Conservation (phyloP, 225 moss, liverwort and hornwort genomes). For the Ulota crispa region DNA sequence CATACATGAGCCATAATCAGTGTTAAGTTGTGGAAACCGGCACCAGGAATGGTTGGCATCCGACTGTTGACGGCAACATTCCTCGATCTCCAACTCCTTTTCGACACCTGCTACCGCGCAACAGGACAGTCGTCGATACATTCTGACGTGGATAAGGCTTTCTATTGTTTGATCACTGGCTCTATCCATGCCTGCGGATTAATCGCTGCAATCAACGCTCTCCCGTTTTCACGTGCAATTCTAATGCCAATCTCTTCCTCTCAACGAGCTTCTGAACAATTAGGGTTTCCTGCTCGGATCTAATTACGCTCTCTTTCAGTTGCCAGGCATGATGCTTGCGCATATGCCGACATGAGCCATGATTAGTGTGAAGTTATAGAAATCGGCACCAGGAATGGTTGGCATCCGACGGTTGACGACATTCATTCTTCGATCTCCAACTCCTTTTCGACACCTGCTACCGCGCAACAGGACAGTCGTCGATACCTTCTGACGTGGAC, state of each 20-base stretch:
- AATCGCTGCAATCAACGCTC: background rate
- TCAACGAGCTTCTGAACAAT: background rate
- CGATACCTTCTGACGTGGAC: conserved; percentile 5
- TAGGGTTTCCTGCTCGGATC: too few species aligned
- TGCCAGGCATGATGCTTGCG: background rate
- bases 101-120: background rate
- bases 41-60: background rate
- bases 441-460: background rate
- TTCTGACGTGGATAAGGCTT: conserved; percentile 9
- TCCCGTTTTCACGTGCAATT: too few species aligned
- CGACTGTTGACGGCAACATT: background rate
- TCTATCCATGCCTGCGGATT: conserved; percentile 14
- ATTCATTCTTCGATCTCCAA: background rate
- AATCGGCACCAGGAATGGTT: background rate
- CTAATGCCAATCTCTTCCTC: background rate
- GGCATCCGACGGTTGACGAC: background rate
- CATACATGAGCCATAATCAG: background rate
- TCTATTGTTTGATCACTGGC: background rate
- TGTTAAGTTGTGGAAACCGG: background rate
- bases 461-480: background rate
- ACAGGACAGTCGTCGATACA: background rate
- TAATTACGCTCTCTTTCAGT: too few species aligned
- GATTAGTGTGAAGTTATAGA: background rate
- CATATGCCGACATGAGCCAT: background rate
- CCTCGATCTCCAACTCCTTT: background rate